Percentiles rank a stretch among this genome's conserved stretches.
Conservation (phyloP, 1,139 yeast genomes). For the Saccharomyces hybrid region DNA sequence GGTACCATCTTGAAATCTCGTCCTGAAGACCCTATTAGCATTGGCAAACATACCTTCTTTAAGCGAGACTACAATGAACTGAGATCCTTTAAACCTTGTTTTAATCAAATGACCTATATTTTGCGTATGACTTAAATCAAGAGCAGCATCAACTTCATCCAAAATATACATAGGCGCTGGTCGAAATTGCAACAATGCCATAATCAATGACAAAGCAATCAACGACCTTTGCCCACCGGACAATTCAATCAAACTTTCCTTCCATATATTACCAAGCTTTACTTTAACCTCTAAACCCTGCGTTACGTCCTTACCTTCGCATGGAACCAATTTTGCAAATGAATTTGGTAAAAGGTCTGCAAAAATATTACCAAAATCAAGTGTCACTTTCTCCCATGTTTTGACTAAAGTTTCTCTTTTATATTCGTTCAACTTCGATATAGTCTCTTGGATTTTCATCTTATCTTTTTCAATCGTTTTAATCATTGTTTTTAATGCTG, state of each 20-base stretch:
- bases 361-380: constrained; percentile 89
- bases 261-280: constrained; percentile 88
- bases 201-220: constrained; percentile 81
- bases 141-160: constrained; percentile 97
- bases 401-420: constrained; percentile 75
- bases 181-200: constrained; percentile 86
- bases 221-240: constrained; percentile 97
- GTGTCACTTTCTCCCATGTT: constrained; percentile 80
- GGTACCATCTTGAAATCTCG: constrained; percentile 94
- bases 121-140: constrained; percentile 94
- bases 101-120: constrained; percentile 94
- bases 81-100: constrained; percentile 90
- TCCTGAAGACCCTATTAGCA: constrained; percentile 88
- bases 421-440: constrained; percentile 77
- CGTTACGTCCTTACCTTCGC: constrained; percentile 73
- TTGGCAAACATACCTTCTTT: constrained; percentile 98
- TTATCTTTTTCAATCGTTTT: constrained; percentile 87
- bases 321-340: constrained; percentile 80
- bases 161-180: constrained; percentile 98
- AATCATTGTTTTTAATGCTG: constrained; percentile 70
- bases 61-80: constrained; percentile 90
- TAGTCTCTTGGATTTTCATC: constrained; percentile 80
- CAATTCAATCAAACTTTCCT: constrained; percentile 86
- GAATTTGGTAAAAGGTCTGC: constrained; percentile 85
- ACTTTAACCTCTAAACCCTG: constrained; percentile 91